Evolutionary conservation across 768 basidiomycete genomes (phyloP), one percentile per base, ranked within the genome.

Genomic region (Ramaria sp.): DNA sequence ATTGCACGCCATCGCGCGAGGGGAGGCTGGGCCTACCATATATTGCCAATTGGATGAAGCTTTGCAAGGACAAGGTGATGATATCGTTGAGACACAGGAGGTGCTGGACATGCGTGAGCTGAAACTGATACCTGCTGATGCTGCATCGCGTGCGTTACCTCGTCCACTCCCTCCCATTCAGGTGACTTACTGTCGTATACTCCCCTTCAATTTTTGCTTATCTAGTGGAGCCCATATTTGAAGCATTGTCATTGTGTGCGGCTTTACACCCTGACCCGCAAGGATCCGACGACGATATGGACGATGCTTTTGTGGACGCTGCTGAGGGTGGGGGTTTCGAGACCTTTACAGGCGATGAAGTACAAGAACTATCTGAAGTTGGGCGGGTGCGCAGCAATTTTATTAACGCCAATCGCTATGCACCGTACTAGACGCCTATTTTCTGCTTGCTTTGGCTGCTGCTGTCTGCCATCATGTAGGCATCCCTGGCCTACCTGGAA

Each of bases 381-480:
- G 91, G 91, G 73, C 82, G 87, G 85, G 88, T 91, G 83, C 87
- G 91, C 85, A 88, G 83, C 68, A 78, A 86, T 86, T 86, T 86
- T 67, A 63, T 77, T 70, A 82, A 82, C 73, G 69, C 83, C 74
- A 76, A 69, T 65, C 85, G 90, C 69, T 92, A 73, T 70, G 73
- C 79, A 56, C 91, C 91, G 62, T 94, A 94, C 80, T 94, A 86
- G 85, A 78, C 69, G 62, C 62, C 56, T 56, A 57, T 60, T 64
- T 59, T 64, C 65, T 61, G 56, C 41, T 55, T 39, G 48, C 55
- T 61, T 61, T 60, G 58, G 59, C 56, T 48, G 57, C 24, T 59
- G 44, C 54, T 61, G 53, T 54, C 8, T 47, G 25, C 50, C 15
- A 34, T 25, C 15, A 18, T 57, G 60, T 71, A 91, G 88, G 89